Conservation (phyloP, 192 early-diverging fungal species). For the Backusella tarrabulga region DNA sequence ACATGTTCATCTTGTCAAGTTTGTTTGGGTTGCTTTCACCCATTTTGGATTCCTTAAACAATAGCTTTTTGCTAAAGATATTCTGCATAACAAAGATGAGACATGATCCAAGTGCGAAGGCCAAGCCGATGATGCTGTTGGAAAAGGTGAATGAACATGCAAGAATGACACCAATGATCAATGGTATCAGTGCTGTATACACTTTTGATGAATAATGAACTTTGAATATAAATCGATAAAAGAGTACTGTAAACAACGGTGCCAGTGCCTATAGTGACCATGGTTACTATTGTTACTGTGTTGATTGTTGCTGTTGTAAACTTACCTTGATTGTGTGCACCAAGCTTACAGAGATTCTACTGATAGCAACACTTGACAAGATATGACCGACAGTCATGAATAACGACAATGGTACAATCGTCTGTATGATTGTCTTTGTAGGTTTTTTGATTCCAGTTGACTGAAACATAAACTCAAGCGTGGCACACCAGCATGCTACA, state of each 20-base stretch:
- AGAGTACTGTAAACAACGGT: constrained; percentile 81
- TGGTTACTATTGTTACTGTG: not conserved
- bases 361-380: constrained; percentile 72
- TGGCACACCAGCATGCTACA: constrained; percentile 62
- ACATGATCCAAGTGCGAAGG: constrained; percentile 71
- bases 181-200: constrained; percentile 72
- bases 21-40: constrained; percentile 46
- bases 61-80: constrained; percentile 79
- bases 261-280: constrained; percentile 62
- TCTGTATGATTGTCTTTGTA: constrained; percentile 50
- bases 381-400: constrained; percentile 88
- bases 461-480: constrained; percentile 38
- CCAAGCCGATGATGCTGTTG: constrained; percentile 68
- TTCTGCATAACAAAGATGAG: constrained; percentile 87
- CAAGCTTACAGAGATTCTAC: constrained; percentile 74
- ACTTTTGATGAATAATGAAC: constrained; percentile 69
- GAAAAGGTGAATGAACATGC: constrained; percentile 74
- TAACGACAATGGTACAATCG: constrained; percentile 65
- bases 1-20: constrained; percentile 84
- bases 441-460: constrained; percentile 54
- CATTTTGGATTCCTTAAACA: constrained; percentile 49
- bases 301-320: not conserved
- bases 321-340: constrained; percentile 90
- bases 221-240: constrained; percentile 71
- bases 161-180: constrained; percentile 86